Evolutionary conservation across 2,329 filamentous ascomycete genomes (phyloP).

Genomic region (Paraphoma sp.): DNA sequence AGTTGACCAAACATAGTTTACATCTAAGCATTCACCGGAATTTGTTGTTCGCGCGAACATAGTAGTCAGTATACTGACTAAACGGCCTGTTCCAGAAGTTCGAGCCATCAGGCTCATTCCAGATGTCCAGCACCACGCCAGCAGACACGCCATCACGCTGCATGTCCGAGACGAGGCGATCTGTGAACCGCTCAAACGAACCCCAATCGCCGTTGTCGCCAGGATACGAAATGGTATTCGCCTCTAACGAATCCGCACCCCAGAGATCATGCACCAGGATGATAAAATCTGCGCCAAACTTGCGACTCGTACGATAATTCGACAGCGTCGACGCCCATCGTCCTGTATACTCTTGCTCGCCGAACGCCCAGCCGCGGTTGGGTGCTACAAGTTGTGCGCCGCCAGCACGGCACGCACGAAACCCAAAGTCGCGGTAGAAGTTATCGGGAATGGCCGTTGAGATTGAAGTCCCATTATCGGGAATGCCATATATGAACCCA

Average conservation of each 20-base stretch:
- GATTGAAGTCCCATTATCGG: constrained; percentile 45
- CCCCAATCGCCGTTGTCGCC: constrained; percentile 60
- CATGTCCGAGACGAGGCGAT: constrained; percentile 48
- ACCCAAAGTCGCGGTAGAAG: constrained; percentile 50
- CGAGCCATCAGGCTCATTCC: constrained; percentile 60
- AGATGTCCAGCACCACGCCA: constrained; percentile 57
- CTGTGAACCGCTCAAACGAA: constrained; percentile 53
- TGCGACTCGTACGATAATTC: constrained; percentile 55
- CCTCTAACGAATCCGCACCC: constrained; percentile 53
- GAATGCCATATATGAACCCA: constrained; percentile 54
- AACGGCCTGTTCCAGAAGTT: constrained; percentile 49
- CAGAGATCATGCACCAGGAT: constrained; percentile 57
- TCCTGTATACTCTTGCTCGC: constrained; percentile 24
- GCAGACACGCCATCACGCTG: constrained; percentile 46
- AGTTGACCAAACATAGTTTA: background rate
- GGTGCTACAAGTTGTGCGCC: constrained; percentile 48
- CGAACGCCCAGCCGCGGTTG: constrained; percentile 49
- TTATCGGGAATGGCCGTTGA: constrained; percentile 40
- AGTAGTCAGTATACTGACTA: constrained; percentile 51
- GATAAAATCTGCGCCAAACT: constrained; percentile 54
- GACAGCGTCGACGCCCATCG: constrained; percentile 54
- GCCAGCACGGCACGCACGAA: constrained; percentile 50
- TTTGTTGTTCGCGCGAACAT: constrained; percentile 46
- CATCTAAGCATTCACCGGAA: constrained; percentile 43
- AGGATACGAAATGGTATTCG: constrained; percentile 52